Evolutionary conservation across 495 filamentous ascomycete genomes (phyloP), one percentile per base, ranked within the genome.

Genomic region (Trichoderma parareesei): DNA sequence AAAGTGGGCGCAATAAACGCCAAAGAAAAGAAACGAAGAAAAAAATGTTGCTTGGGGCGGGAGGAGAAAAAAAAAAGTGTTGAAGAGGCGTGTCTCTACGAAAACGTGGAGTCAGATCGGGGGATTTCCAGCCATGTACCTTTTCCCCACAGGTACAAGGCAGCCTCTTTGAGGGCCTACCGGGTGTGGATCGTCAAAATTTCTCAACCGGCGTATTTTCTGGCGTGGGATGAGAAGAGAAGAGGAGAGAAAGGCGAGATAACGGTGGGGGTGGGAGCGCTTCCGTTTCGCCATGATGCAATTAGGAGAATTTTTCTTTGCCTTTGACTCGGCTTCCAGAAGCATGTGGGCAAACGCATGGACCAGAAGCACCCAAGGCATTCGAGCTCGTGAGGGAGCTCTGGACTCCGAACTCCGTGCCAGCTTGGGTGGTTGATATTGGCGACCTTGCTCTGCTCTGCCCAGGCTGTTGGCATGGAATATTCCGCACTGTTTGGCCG

Each of bases 101-200:
- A 61, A 61, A 43, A 61, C 60, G 60, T 61, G 38, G 38, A 61
- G 60, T 41, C 60, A 42, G 38, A 61, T 61, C 41, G 60, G 38
- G 27, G 38, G 60, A 41, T 40, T 61, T 61, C 33, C 38, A 11
- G 60, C 60, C 38, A 61, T 20, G 60, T 61, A 61, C 42, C 37
- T 42, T 61, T 40, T 61, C 60, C 60, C 60, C 60, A 61, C 60
- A 61, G 41, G 41, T 61, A 61, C 60, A 61, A 61, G 27, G 1
- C 43, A 38, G 13, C 4, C 20, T 13, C 33, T 27, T 27, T 27
- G 27, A 41, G 41, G 20, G 35, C 7, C 8, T 7, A 11, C 10
- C 7, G 35, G 6, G 8, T 20, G 53, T 57, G 53, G 53, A 57
- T 57, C 53, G 53, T 57, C 53, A 57, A 57, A 57, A 57, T 57